Percentiles rank a stretch among this genome's conserved stretches.
These are phyloP conservation scores for Austroboletus eburneus DNA, from an alignment of 768 basidiomycete species.

Conservation along the genomic window DNA sequence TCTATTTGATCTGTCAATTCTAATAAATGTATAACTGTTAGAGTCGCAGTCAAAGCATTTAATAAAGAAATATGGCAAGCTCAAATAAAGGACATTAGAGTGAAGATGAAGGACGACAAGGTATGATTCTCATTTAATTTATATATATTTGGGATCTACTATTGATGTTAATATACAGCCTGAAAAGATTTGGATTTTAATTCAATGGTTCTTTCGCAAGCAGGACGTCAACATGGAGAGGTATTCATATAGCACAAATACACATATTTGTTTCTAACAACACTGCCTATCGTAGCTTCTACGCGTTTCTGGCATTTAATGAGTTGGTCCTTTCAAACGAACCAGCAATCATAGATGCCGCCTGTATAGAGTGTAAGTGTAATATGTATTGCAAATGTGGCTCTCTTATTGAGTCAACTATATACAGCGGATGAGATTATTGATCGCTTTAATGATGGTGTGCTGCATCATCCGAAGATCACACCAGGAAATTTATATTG, in stretches of 20 bases:
- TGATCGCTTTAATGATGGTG: background rate
- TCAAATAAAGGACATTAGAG: background rate
- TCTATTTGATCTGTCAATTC: background rate
- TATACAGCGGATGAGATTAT: background rate
- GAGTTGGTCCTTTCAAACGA: background rate
- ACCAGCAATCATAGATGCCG: background rate
- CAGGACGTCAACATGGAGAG: background rate
- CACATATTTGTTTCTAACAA: background rate
- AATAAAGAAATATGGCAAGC: conserved; percentile 1
- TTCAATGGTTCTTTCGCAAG: conserved; percentile 5
- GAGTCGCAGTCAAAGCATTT: background rate
- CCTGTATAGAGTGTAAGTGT: background rate
- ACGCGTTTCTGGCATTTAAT: background rate
- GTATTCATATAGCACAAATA: background rate
- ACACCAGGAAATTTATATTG: background rate
- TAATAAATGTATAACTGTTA: background rate
- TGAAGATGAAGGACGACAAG: background rate
- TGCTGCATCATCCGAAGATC: background rate
- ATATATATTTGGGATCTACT: too few species aligned
- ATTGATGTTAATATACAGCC: too few species aligned
- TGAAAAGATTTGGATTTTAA: background rate
- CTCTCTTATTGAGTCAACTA: too few species aligned
- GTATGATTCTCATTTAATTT: too few species aligned
- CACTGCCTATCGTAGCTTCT: background rate
- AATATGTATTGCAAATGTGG: too few species aligned